Percentiles rank a stretch among this genome's conserved stretches.
These are phyloP conservation scores for Adansonia madagascariensis DNA, from an alignment of 441 rosid genomes.

Conservation along the genomic window DNA sequence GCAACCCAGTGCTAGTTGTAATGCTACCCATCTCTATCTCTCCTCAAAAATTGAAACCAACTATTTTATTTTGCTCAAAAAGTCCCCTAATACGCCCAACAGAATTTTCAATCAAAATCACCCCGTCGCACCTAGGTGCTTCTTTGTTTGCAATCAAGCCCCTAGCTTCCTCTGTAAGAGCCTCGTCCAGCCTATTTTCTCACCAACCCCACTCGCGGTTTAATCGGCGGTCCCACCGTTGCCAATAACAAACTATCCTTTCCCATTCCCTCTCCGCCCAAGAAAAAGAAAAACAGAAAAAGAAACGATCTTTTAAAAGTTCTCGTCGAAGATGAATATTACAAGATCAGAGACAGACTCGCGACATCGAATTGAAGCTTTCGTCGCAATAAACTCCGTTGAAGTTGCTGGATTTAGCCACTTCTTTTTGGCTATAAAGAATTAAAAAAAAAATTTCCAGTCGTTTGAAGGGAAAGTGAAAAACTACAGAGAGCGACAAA, in stretches of 20 bases:
- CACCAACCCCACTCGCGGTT: conserved; percentile 82
- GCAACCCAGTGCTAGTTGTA: conserved; percentile 57
- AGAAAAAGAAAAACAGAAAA: neutral
- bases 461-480: neutral
- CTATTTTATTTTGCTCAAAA: conserved; percentile 24
- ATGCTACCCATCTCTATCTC: conserved; percentile 45
- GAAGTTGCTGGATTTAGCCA: conserved; percentile 40
- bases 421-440: neutral
- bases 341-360: conserved; percentile 28
- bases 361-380: conserved; percentile 22
- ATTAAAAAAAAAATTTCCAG: neutral
- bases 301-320: conserved; percentile 23
- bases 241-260: conserved; percentile 67
- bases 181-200: conserved; percentile 97
- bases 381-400: conserved; percentile 24
- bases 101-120: conserved; percentile 28
- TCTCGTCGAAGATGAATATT: conserved; percentile 25
- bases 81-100: conserved; percentile 21
- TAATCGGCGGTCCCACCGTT: conserved; percentile 86
- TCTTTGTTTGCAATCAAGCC: conserved; percentile 12
- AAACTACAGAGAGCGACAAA: conserved; percentile 20
- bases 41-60: conserved; percentile 28
- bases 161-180: conserved; percentile 93
- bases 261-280: conserved; percentile 67
- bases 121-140: conserved; percentile 25